These are phyloP conservation scores for Lodderomyces theae DNA, from an alignment of 1,139 yeast species.

Conservation along the genomic window DNA sequence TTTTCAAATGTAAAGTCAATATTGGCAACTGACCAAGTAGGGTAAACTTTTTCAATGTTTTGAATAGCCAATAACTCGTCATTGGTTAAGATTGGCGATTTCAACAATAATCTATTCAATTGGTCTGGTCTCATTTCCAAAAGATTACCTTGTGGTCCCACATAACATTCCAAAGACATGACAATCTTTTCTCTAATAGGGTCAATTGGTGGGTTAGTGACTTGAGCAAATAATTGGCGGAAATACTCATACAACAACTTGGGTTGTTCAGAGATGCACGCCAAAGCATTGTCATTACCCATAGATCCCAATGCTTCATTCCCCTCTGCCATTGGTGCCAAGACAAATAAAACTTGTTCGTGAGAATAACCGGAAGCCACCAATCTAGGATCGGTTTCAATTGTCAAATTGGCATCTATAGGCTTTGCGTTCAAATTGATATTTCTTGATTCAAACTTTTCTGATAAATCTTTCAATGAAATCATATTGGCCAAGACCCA, in stretches of 20 bases:
- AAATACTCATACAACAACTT: conserved; percentile 88
- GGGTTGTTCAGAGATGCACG: conserved; percentile 93
- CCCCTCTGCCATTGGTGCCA: conserved; percentile 96
- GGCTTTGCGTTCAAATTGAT: conserved; percentile 30
- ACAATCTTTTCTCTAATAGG: conserved; percentile 96
- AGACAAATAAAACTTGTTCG: conserved; percentile 79
- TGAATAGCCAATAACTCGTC: conserved; percentile 72
- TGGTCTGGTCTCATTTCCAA: conserved; percentile 90
- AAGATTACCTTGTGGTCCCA: conserved; percentile 96
- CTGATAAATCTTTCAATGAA: conserved; percentile 70
- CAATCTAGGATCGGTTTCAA: conserved; percentile 80
- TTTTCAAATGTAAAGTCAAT: conserved; percentile 91
- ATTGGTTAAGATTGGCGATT: conserved; percentile 77
- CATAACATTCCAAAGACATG: conserved; percentile 94
- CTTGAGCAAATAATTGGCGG: conserved; percentile 96
- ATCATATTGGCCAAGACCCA: conserved; percentile 89
- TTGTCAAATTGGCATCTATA: conserved; percentile 30
- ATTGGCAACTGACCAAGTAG: conserved; percentile 77
- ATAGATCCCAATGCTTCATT: conserved; percentile 96
- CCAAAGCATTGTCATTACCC: conserved; percentile 98
- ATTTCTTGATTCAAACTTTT: conserved; percentile 54
- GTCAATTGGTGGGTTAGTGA: conserved; percentile 97
- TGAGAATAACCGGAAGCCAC: conserved; percentile 88
- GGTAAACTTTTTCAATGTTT: conserved; percentile 70
- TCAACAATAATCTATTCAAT: conserved; percentile 81